Percentiles rank a stretch among this genome's conserved stretches.
phyloP scores from a whole-genome alignment of 2,329 filamentous ascomycete genomes.

The Paracorniculantispora psalliotae region DNA sequence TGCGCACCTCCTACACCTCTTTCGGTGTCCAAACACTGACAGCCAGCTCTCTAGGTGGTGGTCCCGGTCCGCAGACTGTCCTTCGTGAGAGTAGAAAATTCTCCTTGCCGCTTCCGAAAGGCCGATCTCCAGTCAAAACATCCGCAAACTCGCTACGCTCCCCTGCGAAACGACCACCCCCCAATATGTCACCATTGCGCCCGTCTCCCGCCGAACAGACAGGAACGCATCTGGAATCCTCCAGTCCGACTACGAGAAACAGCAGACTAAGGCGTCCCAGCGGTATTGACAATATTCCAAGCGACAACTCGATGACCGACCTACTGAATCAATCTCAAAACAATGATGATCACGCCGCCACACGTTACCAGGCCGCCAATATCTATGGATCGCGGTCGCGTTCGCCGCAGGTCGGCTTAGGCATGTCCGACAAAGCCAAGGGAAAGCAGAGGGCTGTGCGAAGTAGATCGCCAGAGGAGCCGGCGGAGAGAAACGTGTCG shows the following conservation, averaged over 20 bases:
- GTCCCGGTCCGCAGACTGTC: conserved; percentile 49
- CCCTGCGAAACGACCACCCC: conserved; percentile 59
- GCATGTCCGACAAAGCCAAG: conserved; percentile 16
- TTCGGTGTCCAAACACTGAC: conserved; percentile 18
- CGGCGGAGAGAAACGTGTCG: not conserved
- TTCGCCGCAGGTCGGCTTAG: not conserved
- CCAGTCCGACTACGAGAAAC: conserved; percentile 25
- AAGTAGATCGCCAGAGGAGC: not conserved
- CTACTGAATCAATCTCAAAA: conserved; percentile 31
- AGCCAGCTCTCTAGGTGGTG: conserved; percentile 35
- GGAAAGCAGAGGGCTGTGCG: conserved; percentile 14
- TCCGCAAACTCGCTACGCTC: conserved; percentile 39
- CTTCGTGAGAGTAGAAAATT: conserved; percentile 45
- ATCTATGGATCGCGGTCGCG: not conserved
- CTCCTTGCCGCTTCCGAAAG: conserved; percentile 32
- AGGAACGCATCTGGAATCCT: conserved; percentile 53
- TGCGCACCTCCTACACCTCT: conserved; percentile 22
- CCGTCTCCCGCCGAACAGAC: conserved; percentile 33
- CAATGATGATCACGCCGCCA: conserved; percentile 26
- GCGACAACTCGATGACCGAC: conserved; percentile 22
- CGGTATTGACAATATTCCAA: conserved; percentile 22
- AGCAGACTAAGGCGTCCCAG: conserved; percentile 12
- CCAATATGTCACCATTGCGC: conserved; percentile 47
- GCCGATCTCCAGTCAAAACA: conserved; percentile 60
- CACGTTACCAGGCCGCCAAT: conserved; percentile 15